phyloP scores from a whole-genome alignment of 2,329 filamentous ascomycete genomes.

The Epichloe coenophiala region DNA sequence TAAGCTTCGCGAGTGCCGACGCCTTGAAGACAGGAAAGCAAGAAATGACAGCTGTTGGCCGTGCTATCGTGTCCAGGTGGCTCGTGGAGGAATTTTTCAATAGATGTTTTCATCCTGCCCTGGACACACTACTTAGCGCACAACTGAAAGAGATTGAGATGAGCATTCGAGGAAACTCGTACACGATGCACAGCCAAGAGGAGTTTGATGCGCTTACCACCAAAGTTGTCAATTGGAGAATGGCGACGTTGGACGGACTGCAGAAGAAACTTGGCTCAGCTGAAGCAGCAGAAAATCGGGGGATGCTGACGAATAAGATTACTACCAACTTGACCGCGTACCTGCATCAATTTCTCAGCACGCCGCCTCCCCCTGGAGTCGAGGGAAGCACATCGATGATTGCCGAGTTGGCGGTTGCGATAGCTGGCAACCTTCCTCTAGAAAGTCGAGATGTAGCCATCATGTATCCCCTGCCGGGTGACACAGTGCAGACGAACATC shows the following conservation, averaged over 20 bases:
- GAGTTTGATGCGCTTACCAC: slow-evolving; percentile 78
- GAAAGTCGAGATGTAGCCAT: slow-evolving; percentile 87
- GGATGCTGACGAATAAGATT: slow-evolving; percentile 55
- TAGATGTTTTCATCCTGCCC: slow-evolving; percentile 79
- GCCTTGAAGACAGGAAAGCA: slow-evolving; percentile 80
- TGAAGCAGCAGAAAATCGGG: slow-evolving; percentile 51
- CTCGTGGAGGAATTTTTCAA: slow-evolving; percentile 84
- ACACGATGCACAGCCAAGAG: slow-evolving; percentile 62
- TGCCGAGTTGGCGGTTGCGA: slow-evolving; percentile 75
- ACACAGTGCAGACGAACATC: slow-evolving; percentile 51
- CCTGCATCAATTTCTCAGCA: slow-evolving; percentile 60
- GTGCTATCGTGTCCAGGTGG: slow-evolving; percentile 81
- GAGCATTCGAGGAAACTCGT: slow-evolving; percentile 69
- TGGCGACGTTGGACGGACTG: slow-evolving; percentile 88
- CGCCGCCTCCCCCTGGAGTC: slow-evolving; percentile 73
- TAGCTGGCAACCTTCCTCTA: slow-evolving; percentile 73
- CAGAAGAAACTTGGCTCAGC: slow-evolving; percentile 53
- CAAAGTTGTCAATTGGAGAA: slow-evolving; percentile 84
- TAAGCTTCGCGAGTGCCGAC: slow-evolving; percentile 67
- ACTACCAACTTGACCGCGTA: slow-evolving; percentile 55
- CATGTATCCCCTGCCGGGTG: slow-evolving; percentile 69
- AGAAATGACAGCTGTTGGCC: slow-evolving; percentile 93
- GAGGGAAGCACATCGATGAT: slow-evolving; percentile 86
- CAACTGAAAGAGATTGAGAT: slow-evolving; percentile 77
- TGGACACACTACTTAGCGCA: slow-evolving; percentile 62